Base-by-base conservation (phyloP, 2,329 filamentous ascomycete genomes). In the Westerdykella aurantiaca region DNA sequence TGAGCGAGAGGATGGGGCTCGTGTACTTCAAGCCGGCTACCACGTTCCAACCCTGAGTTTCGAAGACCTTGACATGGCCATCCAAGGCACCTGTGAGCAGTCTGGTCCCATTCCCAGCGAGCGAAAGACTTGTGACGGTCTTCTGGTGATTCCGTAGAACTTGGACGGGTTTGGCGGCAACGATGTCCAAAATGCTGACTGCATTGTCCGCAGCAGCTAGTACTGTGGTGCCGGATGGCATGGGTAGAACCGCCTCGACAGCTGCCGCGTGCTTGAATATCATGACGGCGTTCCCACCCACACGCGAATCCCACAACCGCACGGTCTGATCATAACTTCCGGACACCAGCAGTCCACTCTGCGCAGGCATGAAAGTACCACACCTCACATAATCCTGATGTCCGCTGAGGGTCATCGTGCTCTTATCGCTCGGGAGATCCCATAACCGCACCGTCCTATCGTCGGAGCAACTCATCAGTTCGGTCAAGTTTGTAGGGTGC, bases 291-390 rank as follows among this genome's bases (percentile, higher is more conserved):
- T 80, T 67, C 25, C 64, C 52, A 25, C 82, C 81, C 31, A 83
- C 81, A 53, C 93, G 79, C 1, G 90, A 84, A 71, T 98, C 93
- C 93, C 93, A 98, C 17, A 98, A 71, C 51, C 86, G 83, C 40
- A 97, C 91, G 0, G 90, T 96, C 49, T 88, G 82, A 69, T 98
- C 93, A 71, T 98, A 98, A 69, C 87, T 90, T 39, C 94, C 93
- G 9, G 88, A 94, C 1, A 94, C 82, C 13, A 97, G 66, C 66
- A 95, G 78, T 22, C 72, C 78, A 44, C 72, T 76, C 62, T 84
- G 82, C 13, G 76, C 76, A 2, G 89, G 87, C 78, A 98, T 84
- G 68, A 94, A 98, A 41, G 80, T 79, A 47, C 88, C 93, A 52
- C 81, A 83, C 51, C 93, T 83, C 50, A 97, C 91, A 65, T 98